A percentile compares a stretch with the other conserved stretches of the same genome.
Evolutionary conservation across 73 alveolate species (phyloP).

Genomic region (Uronychia setigera): DNA sequence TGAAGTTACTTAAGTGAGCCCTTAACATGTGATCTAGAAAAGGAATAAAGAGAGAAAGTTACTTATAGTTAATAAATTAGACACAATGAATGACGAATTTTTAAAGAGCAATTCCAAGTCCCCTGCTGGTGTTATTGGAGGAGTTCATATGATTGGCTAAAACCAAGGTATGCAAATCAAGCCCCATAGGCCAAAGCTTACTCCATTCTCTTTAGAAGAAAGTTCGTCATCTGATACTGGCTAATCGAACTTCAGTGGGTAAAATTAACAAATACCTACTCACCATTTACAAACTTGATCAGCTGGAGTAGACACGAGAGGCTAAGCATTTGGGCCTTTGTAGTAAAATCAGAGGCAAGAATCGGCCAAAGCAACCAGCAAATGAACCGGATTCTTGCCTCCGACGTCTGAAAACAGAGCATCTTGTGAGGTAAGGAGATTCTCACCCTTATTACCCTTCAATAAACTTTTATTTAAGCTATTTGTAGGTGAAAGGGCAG

Average conservation of each 20-base stretch:
- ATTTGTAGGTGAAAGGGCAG: background rate
- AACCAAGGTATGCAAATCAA: too few species aligned
- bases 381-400: background rate
- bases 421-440: background rate
- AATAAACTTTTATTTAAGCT: background rate
- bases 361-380: background rate
- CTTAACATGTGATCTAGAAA: too few species aligned
- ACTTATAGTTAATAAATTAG: too few species aligned
- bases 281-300: conserved; percentile 1
- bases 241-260: background rate
- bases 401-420: background rate
- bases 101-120: background rate
- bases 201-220: too few species aligned
- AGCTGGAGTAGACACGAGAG: background rate
- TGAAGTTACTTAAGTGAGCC: conserved; percentile 18
- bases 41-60: too few species aligned
- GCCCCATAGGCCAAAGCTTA: too few species aligned
- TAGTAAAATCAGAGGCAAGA: background rate
- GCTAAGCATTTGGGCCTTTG: background rate
- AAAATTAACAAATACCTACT: background rate
- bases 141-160: too few species aligned
- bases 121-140: too few species aligned
- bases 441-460: background rate
- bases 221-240: background rate
- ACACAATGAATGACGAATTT: background rate